Evolutionary conservation across 2,329 filamentous ascomycete genomes (phyloP), one percentile per base, ranked within the genome.

Genomic region (Beauveria pseudobassiana): DNA sequence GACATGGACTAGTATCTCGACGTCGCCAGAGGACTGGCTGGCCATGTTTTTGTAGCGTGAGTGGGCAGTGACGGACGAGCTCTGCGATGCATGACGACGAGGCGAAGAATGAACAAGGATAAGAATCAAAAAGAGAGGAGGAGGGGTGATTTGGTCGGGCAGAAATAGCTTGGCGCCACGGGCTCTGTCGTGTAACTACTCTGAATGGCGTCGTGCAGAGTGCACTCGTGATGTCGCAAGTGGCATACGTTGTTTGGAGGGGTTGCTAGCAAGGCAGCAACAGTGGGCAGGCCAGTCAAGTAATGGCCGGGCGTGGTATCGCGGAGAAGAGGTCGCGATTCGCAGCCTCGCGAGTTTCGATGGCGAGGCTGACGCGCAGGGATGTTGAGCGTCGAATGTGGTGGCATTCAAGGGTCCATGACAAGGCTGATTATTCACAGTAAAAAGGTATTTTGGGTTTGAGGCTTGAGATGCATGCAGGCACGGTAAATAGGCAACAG

Each of bases 1-100:
- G 61, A 83, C 77, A 68, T 86, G 83, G 56, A 84, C 77, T 50
- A 86, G 74, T 50, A 85, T 81, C 71, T 86, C 82, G 57, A 77
- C 73, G 63, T 78, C 20, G 64, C 63, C 49, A 62, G 64, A 52
- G 63, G 49, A 26, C 62, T 64, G 68, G 48, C 63, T 63, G 53
- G 67, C 65, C 72, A 74, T 74, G 54, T 30, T 38, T 16, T 38
- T 63, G n/a, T 20, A 55, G 51, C 51, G 58, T 48, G 51, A 51
- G 48, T 28, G 16, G n/a, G 46, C 20, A 51, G 46, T 7, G 46
- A 59, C 24, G n/a, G 46, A 43, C 46, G 56, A 50, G 38, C 34
- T 30, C 42, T 22, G 24, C 20, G 46, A 65, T 67, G 65, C 69
- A 71, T 71, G 62, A 59, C 68, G 66, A 59, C 60, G 53, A 59